Evolutionary conservation across 2,329 filamentous ascomycete genomes (phyloP), one percentile per base, ranked within the genome.

Genomic region (Coniella lustricola): DNA sequence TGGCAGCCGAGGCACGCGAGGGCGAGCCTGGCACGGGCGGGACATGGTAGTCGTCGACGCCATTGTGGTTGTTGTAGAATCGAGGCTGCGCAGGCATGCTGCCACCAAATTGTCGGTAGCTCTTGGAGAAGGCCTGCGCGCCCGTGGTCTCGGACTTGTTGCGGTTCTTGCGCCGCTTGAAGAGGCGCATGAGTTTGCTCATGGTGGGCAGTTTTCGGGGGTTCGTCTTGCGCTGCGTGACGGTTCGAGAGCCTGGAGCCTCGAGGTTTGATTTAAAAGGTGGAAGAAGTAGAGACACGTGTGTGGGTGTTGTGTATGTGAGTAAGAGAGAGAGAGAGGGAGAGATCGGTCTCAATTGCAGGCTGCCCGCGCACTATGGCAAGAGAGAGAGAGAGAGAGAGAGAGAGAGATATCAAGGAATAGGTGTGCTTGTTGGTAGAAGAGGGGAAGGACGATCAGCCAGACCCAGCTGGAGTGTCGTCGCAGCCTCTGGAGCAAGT

Each of bases 1-100:
- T 54, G 13, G 59, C 59, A 13, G 71, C 67, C 7, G 75, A 77
- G 22, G 60, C 56, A 20, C 57, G 56, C 4, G 68, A 72, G 8
- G 71, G 68, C 48, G 64, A 64, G 51, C 63, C 66, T 20, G 58
- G 55, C n/a, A 52, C 54, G 50, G 54, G 55, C 43, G 33, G 22
- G 21, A 34, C 34, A 37, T 37, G 31, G 18, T 47, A 40, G 29
- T 47, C 29, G 22, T 39, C 22, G 46, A 45, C 45, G 8, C 42
- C 38, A 5, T 36, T 35, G 29, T 37, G 10, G 31, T 39, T 22
- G 32, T 16, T 39, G 20, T 36, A 35, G 38, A 44, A 50, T 13
- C 37, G 48, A 41, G 48, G 48, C 18, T 50, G 48, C 25, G 48
- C 51, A 16, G 51, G 51, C 51, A 49, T 29, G 35, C 53, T 50